Conservation (phyloP, 306 rosid species). For the Benincasa hispida region DNA sequence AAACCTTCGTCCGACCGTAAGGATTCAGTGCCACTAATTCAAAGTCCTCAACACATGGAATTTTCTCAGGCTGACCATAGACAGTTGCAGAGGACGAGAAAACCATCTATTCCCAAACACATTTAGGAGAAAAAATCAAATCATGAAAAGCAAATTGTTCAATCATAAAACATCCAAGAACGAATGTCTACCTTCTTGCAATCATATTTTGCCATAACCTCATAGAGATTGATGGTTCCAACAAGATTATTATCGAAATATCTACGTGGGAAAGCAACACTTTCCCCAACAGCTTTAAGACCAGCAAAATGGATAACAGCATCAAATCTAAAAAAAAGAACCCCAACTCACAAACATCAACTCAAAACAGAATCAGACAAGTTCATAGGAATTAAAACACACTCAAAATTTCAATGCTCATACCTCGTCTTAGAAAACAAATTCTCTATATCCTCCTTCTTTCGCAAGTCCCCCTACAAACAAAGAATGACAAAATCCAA, state of each 20-base stretch:
- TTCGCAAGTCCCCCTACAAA: conserved; percentile 63
- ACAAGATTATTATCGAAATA: conserved; percentile 59
- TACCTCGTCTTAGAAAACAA: conserved; percentile 55
- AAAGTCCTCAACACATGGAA: conserved; percentile 79
- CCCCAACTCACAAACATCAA: not conserved
- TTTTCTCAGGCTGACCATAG: conserved; percentile 80
- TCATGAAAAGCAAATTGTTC: not conserved
- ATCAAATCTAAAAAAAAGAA: conserved; percentile 41
- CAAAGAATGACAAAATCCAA: not conserved
- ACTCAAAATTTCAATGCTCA: not conserved
- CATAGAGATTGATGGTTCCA: conserved; percentile 76
- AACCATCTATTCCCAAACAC: conserved; percentile 47
- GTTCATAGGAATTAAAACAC: not conserved
- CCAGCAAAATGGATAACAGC: conserved; percentile 94
- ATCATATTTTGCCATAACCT: conserved; percentile 64
- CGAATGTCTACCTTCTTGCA: conserved; percentile 53
- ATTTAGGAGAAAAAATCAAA: not conserved
- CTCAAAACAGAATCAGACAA: not conserved
- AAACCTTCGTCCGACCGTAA: conserved; percentile 88
- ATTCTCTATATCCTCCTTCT: conserved; percentile 63
- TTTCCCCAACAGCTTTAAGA: conserved; percentile 81
- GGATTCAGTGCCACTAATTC: conserved; percentile 64
- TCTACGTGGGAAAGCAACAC: conserved; percentile 58
- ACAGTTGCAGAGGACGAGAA: conserved; percentile 93
- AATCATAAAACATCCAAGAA: not conserved